Percentiles rank a stretch among this genome's conserved stretches.
These are phyloP conservation scores for Cephalotrichum gorgonifer DNA, from an alignment of 2,329 filamentous ascomycete species.

Conservation along the genomic window DNA sequence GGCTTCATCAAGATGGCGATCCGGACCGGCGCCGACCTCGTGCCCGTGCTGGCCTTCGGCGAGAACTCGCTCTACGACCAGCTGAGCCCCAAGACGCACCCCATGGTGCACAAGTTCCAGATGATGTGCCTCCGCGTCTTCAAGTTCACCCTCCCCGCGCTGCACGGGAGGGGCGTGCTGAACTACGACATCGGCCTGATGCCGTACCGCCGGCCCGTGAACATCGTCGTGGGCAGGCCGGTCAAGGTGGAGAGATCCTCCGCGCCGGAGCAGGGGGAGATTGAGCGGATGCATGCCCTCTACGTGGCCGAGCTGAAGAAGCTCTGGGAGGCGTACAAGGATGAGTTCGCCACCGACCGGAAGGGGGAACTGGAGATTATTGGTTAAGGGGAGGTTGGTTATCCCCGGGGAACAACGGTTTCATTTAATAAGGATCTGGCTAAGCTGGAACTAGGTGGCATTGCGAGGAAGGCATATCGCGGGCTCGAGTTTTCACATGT, in stretches of 20 bases:
- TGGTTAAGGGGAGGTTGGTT: conserved; percentile 25
- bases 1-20: conserved; percentile 93
- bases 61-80: conserved; percentile 97
- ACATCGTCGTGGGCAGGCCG: conserved; percentile 80
- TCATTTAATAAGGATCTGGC: too few species aligned
- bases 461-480: too few species aligned
- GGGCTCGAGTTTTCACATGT: too few species aligned
- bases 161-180: conserved; percentile 86
- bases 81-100: conserved; percentile 65
- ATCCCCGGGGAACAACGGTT: not conserved
- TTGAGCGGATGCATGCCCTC: conserved; percentile 67
- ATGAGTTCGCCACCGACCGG: conserved; percentile 56
- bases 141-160: conserved; percentile 86
- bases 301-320: conserved; percentile 69
- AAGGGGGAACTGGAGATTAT: conserved; percentile 58
- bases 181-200: conserved; percentile 97
- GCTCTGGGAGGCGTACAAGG: conserved; percentile 70
- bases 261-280: conserved; percentile 61
- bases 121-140: conserved; percentile 74
- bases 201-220: conserved; percentile 81
- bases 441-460: too few species aligned
- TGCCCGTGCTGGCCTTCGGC: conserved; percentile 85
- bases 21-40: conserved; percentile 82
- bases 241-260: conserved; percentile 56
- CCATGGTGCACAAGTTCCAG: conserved; percentile 70